A percentile compares a stretch with the other conserved stretches of the same genome.
Conservation (phyloP, 2,329 filamentous ascomycete genomes). For the Botryotinia globosa region DNA sequence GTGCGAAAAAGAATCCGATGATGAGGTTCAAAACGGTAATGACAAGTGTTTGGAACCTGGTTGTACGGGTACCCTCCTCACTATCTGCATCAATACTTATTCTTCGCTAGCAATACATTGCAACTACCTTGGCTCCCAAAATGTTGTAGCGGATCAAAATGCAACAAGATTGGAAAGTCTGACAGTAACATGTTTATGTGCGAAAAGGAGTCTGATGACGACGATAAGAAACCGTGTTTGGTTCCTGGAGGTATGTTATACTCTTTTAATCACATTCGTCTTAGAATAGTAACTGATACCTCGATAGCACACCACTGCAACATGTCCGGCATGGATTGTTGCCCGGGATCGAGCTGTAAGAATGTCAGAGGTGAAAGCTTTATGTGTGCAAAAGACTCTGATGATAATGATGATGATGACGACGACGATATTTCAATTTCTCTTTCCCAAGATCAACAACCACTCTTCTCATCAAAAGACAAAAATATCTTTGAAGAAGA, state of each 20-base stretch:
- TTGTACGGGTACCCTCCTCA: neutral
- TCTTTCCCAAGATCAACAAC: neutral
- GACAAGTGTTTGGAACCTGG: neutral
- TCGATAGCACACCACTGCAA: neutral
- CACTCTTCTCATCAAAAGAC: neutral
- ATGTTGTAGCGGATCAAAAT: neutral
- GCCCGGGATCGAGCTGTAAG: neutral
- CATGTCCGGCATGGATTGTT: neutral
- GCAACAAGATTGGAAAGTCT: neutral
- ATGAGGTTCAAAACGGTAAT: neutral
- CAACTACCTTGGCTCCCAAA: neutral
- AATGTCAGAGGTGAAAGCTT: neutral
- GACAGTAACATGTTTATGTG: neutral
- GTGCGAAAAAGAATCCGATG: neutral
- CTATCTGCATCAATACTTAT: neutral
- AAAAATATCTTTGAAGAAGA: neutral
- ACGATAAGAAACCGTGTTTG: neutral
- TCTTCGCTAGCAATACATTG: neutral
- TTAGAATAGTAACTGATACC: neutral
- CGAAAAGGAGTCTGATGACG: neutral
- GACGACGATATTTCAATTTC: neutral
- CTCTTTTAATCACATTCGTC: too few relatives aligned
- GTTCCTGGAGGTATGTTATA: neutral
- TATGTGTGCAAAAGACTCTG: neutral
- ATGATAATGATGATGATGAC: constrained; percentile 12